phyloP scores from a whole-genome alignment of 306 rosid species.

The Carpinus fangiana region DNA sequence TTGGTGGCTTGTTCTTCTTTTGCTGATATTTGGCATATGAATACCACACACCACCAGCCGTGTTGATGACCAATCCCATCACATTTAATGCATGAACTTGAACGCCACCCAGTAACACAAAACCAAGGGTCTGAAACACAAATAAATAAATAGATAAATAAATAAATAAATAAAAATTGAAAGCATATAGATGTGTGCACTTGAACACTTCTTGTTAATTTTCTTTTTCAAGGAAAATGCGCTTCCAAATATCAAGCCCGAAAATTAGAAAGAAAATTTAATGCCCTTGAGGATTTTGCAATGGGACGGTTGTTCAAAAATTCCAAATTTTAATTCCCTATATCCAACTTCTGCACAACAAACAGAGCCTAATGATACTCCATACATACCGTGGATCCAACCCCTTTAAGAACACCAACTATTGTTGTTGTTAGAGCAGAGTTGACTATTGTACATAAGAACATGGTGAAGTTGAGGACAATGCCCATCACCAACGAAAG shows the following conservation, averaged over 20 bases:
- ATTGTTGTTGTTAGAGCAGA: slow-evolving; percentile 94
- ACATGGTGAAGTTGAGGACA: slow-evolving; percentile 96
- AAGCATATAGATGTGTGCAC: not conserved
- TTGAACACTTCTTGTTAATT: not conserved
- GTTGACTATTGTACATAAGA: slow-evolving; percentile 91
- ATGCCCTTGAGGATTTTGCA: not conserved
- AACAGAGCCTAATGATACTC: slow-evolving; percentile 16
- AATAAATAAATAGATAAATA: not conserved
- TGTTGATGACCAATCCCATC: slow-evolving; percentile 83
- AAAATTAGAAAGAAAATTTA: slow-evolving; percentile 1
- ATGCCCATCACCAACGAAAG: slow-evolving; percentile 91
- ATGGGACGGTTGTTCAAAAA: slow-evolving; percentile 9
- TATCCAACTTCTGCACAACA: slow-evolving; percentile 22
- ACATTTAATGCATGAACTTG: slow-evolving; percentile 83
- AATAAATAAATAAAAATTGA: not conserved
- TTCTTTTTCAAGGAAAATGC: not conserved
- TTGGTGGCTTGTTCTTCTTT: slow-evolving; percentile 59
- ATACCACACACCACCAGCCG: slow-evolving; percentile 95
- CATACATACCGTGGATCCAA: slow-evolving; percentile 83
- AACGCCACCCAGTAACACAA: slow-evolving; percentile 80
- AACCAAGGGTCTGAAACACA: slow-evolving; percentile 77
- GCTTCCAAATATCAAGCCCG: not conserved
- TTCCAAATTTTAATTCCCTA: slow-evolving; percentile 5
- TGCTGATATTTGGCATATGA: slow-evolving; percentile 85
- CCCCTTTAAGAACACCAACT: slow-evolving; percentile 97